Conservation (phyloP, 371 early-diverging fungal genomes). For the Polyrhizophydium stewartii region DNA sequence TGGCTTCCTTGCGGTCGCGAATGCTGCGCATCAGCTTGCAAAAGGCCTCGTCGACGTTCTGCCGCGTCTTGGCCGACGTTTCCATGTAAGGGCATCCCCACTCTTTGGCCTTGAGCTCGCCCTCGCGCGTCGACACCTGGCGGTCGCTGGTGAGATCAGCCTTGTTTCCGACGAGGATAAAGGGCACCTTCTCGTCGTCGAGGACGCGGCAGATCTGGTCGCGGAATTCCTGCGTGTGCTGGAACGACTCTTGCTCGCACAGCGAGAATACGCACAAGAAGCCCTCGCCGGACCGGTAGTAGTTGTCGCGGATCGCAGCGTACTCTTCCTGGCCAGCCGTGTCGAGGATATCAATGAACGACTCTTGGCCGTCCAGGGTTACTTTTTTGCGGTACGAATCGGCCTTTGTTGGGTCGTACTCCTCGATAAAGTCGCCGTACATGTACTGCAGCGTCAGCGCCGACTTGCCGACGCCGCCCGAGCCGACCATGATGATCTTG, state of each 20-base stretch:
- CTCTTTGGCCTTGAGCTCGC: conserved; percentile 62
- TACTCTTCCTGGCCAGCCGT: conserved; percentile 92
- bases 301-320: conserved; percentile 83
- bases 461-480: conserved; percentile 93
- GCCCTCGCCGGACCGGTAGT: conserved; percentile 87
- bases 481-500: conserved; percentile 90
- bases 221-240: conserved; percentile 78
- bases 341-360: conserved; percentile 88
- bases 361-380: conserved; percentile 51
- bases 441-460: conserved; percentile 85
- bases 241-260: conserved; percentile 76
- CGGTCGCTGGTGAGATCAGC: conserved; percentile 67
- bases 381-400: conserved; percentile 60
- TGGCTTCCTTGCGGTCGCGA: conserved; percentile 57
- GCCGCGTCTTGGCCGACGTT: conserved; percentile 83
- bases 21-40: conserved; percentile 72
- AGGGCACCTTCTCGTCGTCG: conserved; percentile 81
- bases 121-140: conserved; percentile 68
- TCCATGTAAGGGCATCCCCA: conserved; percentile 83
- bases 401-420: conserved; percentile 95
- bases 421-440: conserved; percentile 93
- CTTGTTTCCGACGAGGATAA: conserved; percentile 87
- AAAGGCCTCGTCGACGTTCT: conserved; percentile 80
- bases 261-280: conserved; percentile 86
- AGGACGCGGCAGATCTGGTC: conserved; percentile 85